These are phyloP conservation scores for Solanum ahanhuiri DNA, from an alignment of 257 asterid species.

Conservation along the genomic window DNA sequence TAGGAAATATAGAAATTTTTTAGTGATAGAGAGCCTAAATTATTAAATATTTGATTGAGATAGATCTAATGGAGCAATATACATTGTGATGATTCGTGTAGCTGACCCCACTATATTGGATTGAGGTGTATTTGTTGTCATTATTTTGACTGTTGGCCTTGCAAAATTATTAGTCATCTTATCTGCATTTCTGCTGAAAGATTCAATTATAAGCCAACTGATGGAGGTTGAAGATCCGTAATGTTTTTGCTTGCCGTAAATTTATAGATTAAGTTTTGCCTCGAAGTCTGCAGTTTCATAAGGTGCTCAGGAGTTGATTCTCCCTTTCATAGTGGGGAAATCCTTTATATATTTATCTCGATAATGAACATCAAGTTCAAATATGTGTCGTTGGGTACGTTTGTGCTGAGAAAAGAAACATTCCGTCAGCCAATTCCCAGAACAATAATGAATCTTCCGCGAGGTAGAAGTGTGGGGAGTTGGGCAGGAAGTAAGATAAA, in stretches of 20 bases:
- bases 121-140: not conserved
- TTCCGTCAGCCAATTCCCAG: not conserved
- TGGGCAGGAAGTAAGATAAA: not conserved
- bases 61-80: not conserved
- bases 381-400: not conserved
- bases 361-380: not conserved
- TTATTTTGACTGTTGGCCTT: not conserved
- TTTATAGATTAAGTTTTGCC: not conserved
- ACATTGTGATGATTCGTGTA: not conserved
- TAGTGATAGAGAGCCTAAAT: not conserved
- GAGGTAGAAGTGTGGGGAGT: not conserved
- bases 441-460: not conserved
- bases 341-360: not conserved
- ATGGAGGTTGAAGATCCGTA: not conserved
- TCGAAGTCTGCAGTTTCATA: not conserved
- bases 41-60: not conserved
- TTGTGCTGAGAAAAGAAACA: not conserved
- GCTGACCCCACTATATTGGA: not conserved
- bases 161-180: not conserved
- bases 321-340: not conserved
- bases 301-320: not conserved
- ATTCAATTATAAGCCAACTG: not conserved
- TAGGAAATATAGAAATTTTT: not conserved
- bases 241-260: not conserved
- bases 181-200: not conserved